A percentile compares a stretch with the other conserved stretches of the same genome.
Conservation (phyloP, 352 stramenopile genomes). For the Pythium folliculosum region DNA sequence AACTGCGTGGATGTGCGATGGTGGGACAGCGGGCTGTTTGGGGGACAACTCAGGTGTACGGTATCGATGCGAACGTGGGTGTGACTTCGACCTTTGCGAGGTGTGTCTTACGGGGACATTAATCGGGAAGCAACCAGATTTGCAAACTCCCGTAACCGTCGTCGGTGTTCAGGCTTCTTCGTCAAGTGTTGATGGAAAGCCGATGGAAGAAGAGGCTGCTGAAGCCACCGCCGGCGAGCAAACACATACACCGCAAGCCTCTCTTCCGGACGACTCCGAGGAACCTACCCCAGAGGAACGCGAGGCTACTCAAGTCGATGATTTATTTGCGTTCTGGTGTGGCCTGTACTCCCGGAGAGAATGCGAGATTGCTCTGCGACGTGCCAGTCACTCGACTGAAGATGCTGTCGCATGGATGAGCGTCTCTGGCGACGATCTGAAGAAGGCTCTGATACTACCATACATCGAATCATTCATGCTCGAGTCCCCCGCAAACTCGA, state of each 20-base stretch:
- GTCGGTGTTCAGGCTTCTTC: neutral
- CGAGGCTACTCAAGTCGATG: conserved; percentile 31
- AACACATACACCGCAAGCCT: neutral
- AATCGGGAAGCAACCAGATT: conserved; percentile 28
- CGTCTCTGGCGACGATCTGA: conserved; percentile 45
- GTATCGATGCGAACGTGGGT: conserved; percentile 65
- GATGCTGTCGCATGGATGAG: conserved; percentile 51
- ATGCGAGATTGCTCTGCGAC: conserved; percentile 57
- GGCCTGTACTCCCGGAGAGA: conserved; percentile 62
- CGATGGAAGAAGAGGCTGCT: neutral
- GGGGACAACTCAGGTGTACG: conserved; percentile 55
- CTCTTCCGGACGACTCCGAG: neutral
- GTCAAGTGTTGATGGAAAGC: neutral
- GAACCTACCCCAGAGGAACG: conserved; percentile 6
- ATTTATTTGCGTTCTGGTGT: conserved; percentile 58
- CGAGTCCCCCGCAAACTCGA: conserved; percentile 27
- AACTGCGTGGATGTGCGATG: conserved; percentile 80
- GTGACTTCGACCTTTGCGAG: conserved; percentile 80
- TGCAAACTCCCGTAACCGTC: neutral
- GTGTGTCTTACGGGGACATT: conserved; percentile 51
- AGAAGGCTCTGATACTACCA: conserved; percentile 43
- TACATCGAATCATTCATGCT: conserved; percentile 28
- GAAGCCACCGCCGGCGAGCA: neutral
- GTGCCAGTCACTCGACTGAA: conserved; percentile 43
- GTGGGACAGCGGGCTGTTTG: conserved; percentile 49